phyloP scores from a whole-genome alignment of 2,329 filamentous ascomycete species.

The Aspergillus novoparasiticus region DNA sequence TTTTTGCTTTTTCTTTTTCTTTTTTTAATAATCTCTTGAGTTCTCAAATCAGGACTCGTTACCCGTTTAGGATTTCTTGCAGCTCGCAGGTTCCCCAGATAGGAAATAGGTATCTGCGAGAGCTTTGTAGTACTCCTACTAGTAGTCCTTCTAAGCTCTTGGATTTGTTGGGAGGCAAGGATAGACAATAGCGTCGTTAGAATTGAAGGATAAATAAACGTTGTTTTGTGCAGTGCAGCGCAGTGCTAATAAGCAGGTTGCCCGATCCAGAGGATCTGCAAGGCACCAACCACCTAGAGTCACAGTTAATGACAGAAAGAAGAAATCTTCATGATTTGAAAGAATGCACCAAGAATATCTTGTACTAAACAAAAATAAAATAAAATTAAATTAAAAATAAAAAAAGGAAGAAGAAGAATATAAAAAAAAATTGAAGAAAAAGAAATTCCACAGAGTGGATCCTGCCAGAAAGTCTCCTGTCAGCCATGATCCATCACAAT shows the following conservation, averaged over 20 bases:
- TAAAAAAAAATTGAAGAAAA: not conserved
- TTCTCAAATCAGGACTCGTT: not conserved
- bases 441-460: not conserved
- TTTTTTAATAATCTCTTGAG: not conserved
- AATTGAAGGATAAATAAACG: not conserved
- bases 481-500: constrained; percentile 1
- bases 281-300: constrained; percentile 6
- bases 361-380: not conserved
- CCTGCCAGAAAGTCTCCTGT: constrained; percentile 4
- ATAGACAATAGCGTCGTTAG: not conserved
- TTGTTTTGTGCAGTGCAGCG: not conserved
- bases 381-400: not conserved
- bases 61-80: not conserved
- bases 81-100: not conserved
- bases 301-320: not conserved
- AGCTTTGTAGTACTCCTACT: not conserved
- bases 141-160: not conserved
- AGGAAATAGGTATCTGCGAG: not conserved
- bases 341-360: not conserved
- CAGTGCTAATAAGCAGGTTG: not conserved
- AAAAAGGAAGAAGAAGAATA: not conserved
- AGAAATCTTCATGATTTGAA: not conserved
- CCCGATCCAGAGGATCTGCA: constrained; percentile 3
- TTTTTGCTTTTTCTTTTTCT: not conserved
- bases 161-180: constrained; percentile 10